A percentile compares a stretch with the other conserved stretches of the same genome.
These are phyloP conservation scores for Silene uniflora DNA, from an alignment of 148 eudicot genomes.

Conservation along the genomic window DNA sequence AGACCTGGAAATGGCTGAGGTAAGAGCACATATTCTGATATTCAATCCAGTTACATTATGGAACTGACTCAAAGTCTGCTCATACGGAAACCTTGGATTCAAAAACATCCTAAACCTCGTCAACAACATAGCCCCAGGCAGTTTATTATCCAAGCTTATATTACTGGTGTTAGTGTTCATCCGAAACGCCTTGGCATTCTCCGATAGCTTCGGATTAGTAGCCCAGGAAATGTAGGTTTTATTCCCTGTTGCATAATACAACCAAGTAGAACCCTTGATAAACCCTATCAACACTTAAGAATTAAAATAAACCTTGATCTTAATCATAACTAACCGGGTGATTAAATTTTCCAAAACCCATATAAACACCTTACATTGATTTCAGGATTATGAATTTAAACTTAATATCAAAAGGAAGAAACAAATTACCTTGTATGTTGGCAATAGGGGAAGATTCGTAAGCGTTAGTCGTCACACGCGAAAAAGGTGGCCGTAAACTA, in stretches of 20 bases:
- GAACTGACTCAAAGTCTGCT: conserved; percentile 51
- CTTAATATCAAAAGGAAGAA: no score
- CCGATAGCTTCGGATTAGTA: conserved; percentile 45
- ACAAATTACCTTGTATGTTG: no score
- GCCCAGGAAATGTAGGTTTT: conserved; percentile 42
- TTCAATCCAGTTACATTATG: conserved; percentile 61
- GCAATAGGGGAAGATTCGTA: no score
- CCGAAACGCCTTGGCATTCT: conserved; percentile 37
- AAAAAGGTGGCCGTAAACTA: no score
- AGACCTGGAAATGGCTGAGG: conserved; percentile 42
- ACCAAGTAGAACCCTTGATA: conserved; percentile 76
- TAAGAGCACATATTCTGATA: conserved; percentile 82
- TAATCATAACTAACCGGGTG: no score
- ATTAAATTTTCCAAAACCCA: no score
- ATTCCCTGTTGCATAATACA: conserved; percentile 79
- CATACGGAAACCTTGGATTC: conserved; percentile 74
- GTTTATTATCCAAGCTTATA: conserved; percentile 78
- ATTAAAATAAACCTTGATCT: no score
- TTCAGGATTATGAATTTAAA: no score
- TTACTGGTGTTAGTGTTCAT: conserved; percentile 48
- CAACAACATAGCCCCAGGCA: conserved; percentile 64
- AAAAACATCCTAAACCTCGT: conserved; percentile 63
- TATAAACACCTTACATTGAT: no score
- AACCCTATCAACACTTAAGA: conserved; percentile 8
- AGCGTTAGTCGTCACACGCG: no score